phyloP scores from a whole-genome alignment of 2,329 filamentous ascomycete genomes.

The Cadophora gregata region DNA sequence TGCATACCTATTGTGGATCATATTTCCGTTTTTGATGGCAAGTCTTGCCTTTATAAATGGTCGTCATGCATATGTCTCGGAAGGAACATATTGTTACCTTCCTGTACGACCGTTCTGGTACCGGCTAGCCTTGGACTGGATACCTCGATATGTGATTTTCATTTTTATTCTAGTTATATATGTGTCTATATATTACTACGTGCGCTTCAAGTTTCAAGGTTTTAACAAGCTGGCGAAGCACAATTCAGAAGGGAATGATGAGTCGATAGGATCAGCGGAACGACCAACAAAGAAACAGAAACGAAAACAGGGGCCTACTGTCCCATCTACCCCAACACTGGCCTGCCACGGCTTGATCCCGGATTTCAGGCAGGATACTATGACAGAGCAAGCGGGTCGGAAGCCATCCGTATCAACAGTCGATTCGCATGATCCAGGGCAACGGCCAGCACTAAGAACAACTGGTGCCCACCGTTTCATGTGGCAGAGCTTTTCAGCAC shows the following conservation, averaged over 20 bases:
- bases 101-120: slow-evolving; percentile 73
- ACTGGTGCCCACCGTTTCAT: slow-evolving; percentile 40
- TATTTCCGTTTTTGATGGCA: slow-evolving; percentile 65
- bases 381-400: slow-evolving; percentile 20
- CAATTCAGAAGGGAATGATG: slow-evolving; percentile 20
- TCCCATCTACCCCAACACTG: slow-evolving; percentile 38
- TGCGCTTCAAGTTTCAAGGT: slow-evolving; percentile 50
- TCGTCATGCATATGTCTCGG: slow-evolving; percentile 61
- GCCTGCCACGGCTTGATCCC: slow-evolving; percentile 40
- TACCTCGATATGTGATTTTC: slow-evolving; percentile 75
- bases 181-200: slow-evolving; percentile 72
- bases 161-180: slow-evolving; percentile 68
- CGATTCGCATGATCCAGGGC: slow-evolving; percentile 23
- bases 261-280: slow-evolving; percentile 7
- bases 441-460: slow-evolving; percentile 17
- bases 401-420: slow-evolving; percentile 33
- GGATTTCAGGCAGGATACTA: slow-evolving; percentile 30
- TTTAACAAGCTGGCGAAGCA: slow-evolving; percentile 35
- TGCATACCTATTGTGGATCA: slow-evolving; percentile 62
- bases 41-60: slow-evolving; percentile 67
- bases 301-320: slow-evolving; percentile 23
- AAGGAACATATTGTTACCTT: slow-evolving; percentile 73
- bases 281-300: slow-evolving; percentile 17
- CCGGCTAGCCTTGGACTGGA: slow-evolving; percentile 71
- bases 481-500: slow-evolving; percentile 38